Base-by-base conservation (phyloP, 139 green algal genomes). In the Raphidocelis subcapitata region DNA sequence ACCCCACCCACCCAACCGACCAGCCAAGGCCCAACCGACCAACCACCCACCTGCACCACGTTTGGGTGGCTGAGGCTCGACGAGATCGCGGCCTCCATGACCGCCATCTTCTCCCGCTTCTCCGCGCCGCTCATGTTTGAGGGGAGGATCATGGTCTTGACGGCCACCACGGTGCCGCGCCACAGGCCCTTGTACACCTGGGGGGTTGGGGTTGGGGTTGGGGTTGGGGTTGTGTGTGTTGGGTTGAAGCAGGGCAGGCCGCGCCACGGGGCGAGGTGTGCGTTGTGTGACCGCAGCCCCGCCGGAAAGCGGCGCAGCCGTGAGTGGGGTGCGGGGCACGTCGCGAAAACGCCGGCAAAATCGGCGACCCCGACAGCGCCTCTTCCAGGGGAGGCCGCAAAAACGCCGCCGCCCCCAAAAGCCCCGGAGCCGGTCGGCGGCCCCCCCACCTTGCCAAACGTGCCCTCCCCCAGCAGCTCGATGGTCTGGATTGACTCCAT, bases 51-150 rank as follows among this genome's bases (percentile, higher is more conserved):
- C 69, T 77, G 76, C 49, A 84, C 79, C 5, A 84, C 69, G 69
- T 79, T 81, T 35, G 79, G 79, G 69, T 84, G 79, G 14, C 47
- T 70, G 12, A 84, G 70, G 16, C 49, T 67, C 1, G 52, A 67
- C 33, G n/a, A 62, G 44, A 80, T 84, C 60, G 77, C 77, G 1
- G 79, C 79, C 74, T 88, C 83, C 76, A 85, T 85, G 24, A 88
- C 74, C 28, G 79, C 41, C 76, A 82, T 82, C 73, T 85, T 82
- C 65, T 85, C 80, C 15, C 82, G 61, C 77, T 84, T 88, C 60
- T 85, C 75, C 10, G 61, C 61, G 12, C 72, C 76, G 47, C 68
- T 82, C 67, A 83, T 82, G 66, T 82, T 81, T 32, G 72, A 36
- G 8, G 72, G 72, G 46, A 79, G 52, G 47, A 73, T 63, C 72